phyloP scores from a whole-genome alignment of 2,329 filamentous ascomycete genomes.

The Pestalotiopsis sp. region DNA sequence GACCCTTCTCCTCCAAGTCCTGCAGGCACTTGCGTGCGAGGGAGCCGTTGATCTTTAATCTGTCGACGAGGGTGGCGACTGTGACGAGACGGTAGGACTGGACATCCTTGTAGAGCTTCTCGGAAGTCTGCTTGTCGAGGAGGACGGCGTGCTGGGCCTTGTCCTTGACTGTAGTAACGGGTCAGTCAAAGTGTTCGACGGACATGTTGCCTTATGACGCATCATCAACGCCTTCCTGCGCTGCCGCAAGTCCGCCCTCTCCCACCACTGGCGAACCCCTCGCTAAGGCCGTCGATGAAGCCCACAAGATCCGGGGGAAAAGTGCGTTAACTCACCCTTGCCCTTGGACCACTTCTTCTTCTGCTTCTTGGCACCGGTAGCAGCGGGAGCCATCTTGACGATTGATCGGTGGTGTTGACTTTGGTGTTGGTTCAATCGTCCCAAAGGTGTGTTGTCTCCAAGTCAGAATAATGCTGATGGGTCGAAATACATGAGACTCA shows the following conservation, averaged over 20 bases:
- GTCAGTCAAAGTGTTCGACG: not conserved
- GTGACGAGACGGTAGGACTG: conserved; percentile 99
- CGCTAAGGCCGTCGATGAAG: not conserved
- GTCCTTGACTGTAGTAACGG: conserved; percentile 77
- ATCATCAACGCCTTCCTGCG: not conserved
- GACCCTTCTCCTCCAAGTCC: conserved; percentile 96
- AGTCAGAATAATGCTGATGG: not conserved
- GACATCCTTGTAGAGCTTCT: conserved; percentile 99
- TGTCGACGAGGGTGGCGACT: conserved; percentile 96
- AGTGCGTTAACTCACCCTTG: conserved; percentile 67
- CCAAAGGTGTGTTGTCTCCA: not conserved
- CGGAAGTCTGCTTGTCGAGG: conserved; percentile 95
- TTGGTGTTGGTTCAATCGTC: conserved; percentile 8
- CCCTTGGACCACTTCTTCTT: conserved; percentile 75
- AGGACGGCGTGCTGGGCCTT: conserved; percentile 99
- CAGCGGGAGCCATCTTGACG: conserved; percentile 50
- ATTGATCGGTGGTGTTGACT: conserved; percentile 27
- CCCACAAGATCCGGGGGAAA: conserved; percentile 13
- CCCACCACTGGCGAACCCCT: not conserved
- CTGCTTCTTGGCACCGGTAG: conserved; percentile 74
- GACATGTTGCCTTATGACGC: not conserved
- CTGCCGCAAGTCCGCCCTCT: not conserved
- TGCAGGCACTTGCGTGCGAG: conserved; percentile 85
- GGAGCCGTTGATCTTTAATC: conserved; percentile 99
- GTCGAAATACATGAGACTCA: not conserved